phyloP scores from a whole-genome alignment of 169 alveolate species.

The Plasmodium knowlesi region DNA sequence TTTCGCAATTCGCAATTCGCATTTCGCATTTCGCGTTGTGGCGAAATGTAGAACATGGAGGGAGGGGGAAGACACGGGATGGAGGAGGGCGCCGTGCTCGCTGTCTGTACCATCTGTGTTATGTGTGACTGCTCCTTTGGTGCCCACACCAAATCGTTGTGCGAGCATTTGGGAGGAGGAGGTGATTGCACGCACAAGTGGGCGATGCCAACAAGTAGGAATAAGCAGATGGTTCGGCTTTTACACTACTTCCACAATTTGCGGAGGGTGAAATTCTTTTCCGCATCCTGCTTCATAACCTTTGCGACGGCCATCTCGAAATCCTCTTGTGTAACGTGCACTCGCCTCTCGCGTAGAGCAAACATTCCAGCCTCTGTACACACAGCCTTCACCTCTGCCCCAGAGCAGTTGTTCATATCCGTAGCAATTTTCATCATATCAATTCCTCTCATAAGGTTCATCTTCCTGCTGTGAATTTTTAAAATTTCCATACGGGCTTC shows the following conservation, averaged over 20 bases:
- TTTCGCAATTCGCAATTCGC: too few relatives aligned
- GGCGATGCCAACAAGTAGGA: background rate
- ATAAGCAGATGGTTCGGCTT: background rate
- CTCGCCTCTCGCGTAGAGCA: conserved; percentile 99
- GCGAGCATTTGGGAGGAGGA: background rate
- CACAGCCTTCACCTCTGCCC: conserved; percentile 99
- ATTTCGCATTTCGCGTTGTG: background rate
- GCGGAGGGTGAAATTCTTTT: conserved; percentile 91
- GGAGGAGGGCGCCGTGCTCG: too few relatives aligned
- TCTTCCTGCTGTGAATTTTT: conserved; percentile 97
- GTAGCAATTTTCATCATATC: conserved; percentile 95
- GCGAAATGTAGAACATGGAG: background rate
- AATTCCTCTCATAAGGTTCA: conserved; percentile 97
- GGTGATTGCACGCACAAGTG: background rate
- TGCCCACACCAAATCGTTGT: too few relatives aligned
- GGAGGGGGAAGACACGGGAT: background rate
- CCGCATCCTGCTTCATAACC: conserved; percentile 95
- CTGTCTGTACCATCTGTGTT: too few relatives aligned
- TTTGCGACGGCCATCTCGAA: conserved; percentile 97
- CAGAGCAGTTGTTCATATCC: conserved; percentile 96
- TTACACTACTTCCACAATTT: conserved; percentile 89
- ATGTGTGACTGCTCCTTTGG: background rate
- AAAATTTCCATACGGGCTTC: conserved; percentile 95
- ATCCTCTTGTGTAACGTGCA: conserved; percentile 99
- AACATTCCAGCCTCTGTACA: conserved; percentile 99